Base-by-base conservation (phyloP, 345 rosid genomes). In the Camelina sativa region DNA sequence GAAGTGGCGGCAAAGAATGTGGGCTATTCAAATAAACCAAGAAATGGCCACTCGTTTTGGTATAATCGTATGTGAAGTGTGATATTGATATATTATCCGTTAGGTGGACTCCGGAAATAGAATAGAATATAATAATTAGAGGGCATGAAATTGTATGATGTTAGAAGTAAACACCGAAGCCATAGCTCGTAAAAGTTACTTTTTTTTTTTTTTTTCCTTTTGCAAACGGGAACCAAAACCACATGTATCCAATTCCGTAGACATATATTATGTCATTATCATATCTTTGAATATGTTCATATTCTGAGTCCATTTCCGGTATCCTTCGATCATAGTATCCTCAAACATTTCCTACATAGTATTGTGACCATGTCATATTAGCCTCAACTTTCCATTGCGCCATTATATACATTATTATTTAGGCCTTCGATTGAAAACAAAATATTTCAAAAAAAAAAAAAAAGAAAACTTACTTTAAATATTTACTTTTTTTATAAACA, bases 261-360 rank as follows among this genome's bases (percentile, higher is more conserved):
- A 74, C 72, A 74, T 15, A 11, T 43, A 55, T 22, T 12, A 74
- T 57, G 66, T 56, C 66, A 37, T 47, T 34, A 11, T 58, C 72
- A 48, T 57, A 32, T 57, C 51, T 56, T 47, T 46, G 12, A 35
- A 35, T 23, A 57, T 50, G 59, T 50, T 59, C 65, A 58, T 74
- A 67, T 66, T 74, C 72, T 38, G 48, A 50, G 78, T 59, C 79
- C 52, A 74, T 65, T 55, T 73, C 54, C 46, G 32, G 16, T 71
- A 73, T 20, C 17, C 16, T 8, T 16, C 7, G 25, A 63, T 64
- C 35, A 40, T 41, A 43, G 25, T 7, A 54, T 63, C 28, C 63
- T 28, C 30, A 8, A 53, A 53, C 57, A 15, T 38, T 51, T 72
- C 61, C 41, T 25, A 23, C 25, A 50, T 38, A 51, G 13, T 37